phyloP scores from a whole-genome alignment of 768 basidiomycete genomes.

The Strobilomyces echinocephalus region DNA sequence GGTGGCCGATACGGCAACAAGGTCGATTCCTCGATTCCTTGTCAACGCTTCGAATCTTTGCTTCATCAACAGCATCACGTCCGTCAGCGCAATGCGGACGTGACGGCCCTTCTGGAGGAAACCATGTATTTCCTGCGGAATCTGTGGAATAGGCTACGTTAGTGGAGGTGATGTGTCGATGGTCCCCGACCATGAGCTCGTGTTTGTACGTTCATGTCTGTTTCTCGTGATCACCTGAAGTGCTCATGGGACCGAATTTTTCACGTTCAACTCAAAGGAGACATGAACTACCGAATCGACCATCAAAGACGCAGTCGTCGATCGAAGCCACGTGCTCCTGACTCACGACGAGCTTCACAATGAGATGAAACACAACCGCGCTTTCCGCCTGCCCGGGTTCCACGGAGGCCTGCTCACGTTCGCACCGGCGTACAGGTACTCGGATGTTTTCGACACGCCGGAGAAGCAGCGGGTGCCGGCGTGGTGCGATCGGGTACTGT shows the following conservation, averaged over 20 bases:
- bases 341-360: constrained; percentile 85
- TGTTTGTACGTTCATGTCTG: constrained; percentile 50
- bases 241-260: background rate
- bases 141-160: constrained; percentile 61
- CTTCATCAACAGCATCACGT: constrained; percentile 90
- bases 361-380: constrained; percentile 84
- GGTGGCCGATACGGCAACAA: too few relatives aligned
- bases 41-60: constrained; percentile 92
- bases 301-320: constrained; percentile 77
- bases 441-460: constrained; percentile 78
- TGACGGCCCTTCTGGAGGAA: constrained; percentile 83
- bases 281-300: constrained; percentile 97
- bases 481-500: constrained; percentile 95
- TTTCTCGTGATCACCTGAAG: background rate
- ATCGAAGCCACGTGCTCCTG: constrained; percentile 60
- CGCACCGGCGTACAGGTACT: constrained; percentile 91
- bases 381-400: constrained; percentile 81
- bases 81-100: constrained; percentile 79
- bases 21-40: constrained; percentile 68
- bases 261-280: constrained; percentile 68
- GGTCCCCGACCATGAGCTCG: constrained; percentile 92
- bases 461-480: constrained; percentile 88
- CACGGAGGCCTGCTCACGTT: constrained; percentile 80
- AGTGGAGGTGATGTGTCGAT: constrained; percentile 92
- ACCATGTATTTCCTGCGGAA: constrained; percentile 55